These are phyloP conservation scores for Rhizoctonia solani DNA, from an alignment of 1,284 basidiomycete genomes.

Conservation along the genomic window DNA sequence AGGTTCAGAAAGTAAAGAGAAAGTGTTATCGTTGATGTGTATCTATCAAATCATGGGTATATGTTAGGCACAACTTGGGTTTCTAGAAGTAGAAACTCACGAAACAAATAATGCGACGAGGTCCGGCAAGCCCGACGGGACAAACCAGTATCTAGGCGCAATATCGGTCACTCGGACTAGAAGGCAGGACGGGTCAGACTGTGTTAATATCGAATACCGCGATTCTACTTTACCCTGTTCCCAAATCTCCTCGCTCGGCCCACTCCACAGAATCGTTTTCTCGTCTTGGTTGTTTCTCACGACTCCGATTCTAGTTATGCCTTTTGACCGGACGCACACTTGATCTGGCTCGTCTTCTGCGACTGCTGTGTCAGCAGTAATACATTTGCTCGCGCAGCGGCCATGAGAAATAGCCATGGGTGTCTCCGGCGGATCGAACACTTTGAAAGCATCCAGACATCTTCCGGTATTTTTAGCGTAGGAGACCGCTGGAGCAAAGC, in stretches of 20 bases:
- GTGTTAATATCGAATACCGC: not conserved
- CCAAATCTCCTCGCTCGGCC: conserved; percentile 65
- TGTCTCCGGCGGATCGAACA: conserved; percentile 19
- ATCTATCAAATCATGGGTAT: conserved; percentile 50
- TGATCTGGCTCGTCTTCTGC: conserved; percentile 39
- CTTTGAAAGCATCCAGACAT: conserved; percentile 37
- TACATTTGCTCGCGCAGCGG: conserved; percentile 37
- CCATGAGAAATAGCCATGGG: conserved; percentile 42
- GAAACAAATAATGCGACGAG: conserved; percentile 51
- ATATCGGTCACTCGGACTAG: conserved; percentile 62
- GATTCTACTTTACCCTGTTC: conserved; percentile 65
- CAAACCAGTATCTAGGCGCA: conserved; percentile 51
- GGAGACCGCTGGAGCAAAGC: not conserved
- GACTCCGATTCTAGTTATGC: conserved; percentile 45
- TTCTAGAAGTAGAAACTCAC: conserved; percentile 50
- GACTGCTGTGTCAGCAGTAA: conserved; percentile 3
- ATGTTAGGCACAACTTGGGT: conserved; percentile 2
- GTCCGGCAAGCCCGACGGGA: conserved; percentile 54
- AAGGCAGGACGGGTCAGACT: conserved; percentile 14
- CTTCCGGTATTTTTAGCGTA: not conserved
- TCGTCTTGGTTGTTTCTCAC: conserved; percentile 18
- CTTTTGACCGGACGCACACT: conserved; percentile 54
- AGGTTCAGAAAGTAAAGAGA: conserved; percentile 76
- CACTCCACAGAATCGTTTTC: conserved; percentile 65
- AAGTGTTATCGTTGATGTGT: conserved; percentile 61